phyloP scores from a whole-genome alignment of 2,329 filamentous ascomycete species.

The Furcasterigmium sp. region DNA sequence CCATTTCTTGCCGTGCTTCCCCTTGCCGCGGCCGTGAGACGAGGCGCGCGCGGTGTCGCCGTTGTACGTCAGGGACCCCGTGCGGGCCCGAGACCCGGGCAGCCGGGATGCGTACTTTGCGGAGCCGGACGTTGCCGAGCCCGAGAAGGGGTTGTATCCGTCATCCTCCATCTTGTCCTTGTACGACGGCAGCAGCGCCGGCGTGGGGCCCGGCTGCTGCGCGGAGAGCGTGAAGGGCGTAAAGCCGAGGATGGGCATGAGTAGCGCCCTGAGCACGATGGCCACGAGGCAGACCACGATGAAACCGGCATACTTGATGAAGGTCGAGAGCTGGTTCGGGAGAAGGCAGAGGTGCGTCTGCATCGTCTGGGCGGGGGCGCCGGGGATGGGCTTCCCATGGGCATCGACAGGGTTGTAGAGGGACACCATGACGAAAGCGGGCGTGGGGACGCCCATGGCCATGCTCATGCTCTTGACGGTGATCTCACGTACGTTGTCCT shows the following conservation, averaged over 20 bases:
- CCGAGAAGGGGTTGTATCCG: constrained; percentile 13
- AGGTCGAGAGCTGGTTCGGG: constrained; percentile 81
- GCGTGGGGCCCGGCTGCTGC: constrained; percentile 16
- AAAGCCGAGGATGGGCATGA: constrained; percentile 50
- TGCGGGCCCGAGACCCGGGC: constrained; percentile 14
- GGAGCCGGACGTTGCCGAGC: constrained; percentile 24
- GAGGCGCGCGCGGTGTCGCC: constrained; percentile 5
- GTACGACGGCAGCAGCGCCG: constrained; percentile 37
- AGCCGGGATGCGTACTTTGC: constrained; percentile 24
- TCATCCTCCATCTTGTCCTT: constrained; percentile 50
- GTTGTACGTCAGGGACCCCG: constrained; percentile 20
- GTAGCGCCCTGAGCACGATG: constrained; percentile 48
- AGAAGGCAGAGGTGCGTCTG: constrained; percentile 89
- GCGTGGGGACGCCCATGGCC: constrained; percentile 89
- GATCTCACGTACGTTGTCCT: constrained; percentile 68
- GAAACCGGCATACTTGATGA: constrained; percentile 69
- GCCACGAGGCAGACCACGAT: constrained; percentile 46
- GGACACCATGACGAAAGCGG: constrained; percentile 83
- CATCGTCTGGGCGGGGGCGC: constrained; percentile 51
- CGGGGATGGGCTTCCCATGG: constrained; percentile 40
- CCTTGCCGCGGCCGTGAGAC: constrained; percentile 14
- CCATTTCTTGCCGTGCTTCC: constrained; percentile 27
- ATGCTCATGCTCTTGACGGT: constrained; percentile 94
- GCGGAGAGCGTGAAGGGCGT: constrained; percentile 48
- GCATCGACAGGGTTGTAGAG: constrained; percentile 85